Evolutionary conservation across 768 basidiomycete species (phyloP), one percentile per base, ranked within the genome.

Genomic region (Macrocybe gigantea): DNA sequence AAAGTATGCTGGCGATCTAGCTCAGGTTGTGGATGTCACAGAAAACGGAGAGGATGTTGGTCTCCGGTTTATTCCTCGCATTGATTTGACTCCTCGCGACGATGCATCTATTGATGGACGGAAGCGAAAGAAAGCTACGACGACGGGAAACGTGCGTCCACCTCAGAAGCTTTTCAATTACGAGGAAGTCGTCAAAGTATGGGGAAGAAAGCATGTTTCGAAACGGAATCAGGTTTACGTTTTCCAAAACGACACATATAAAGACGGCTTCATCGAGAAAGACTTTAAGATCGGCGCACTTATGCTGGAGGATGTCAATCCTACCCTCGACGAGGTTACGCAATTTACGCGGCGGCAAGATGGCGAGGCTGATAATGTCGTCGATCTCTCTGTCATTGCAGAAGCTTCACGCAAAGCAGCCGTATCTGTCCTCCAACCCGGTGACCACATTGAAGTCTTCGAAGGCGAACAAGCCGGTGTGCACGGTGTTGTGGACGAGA

Each of bases 381-480:
- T 96, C 41, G 92, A 98, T 62, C 72, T 97, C 38, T 88, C 88
- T 10, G 80, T 89, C 44, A 93, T 98, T 49, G 93, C 93, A 0
- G 94, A 95, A 63, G 91, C 92, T 2, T 89, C 94, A 1, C 74
- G 85, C 40, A 93, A 91, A 60, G 85, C 90, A 5, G 90, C 93
- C n/a, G 87, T 93, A 33, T 80, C 88, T 8, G 91, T 93, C 6
- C 72, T 99, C n/a, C 93, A 96, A 61, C 96, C 96, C 0, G 96
- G 96, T 41, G 96, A 99, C 67, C 90, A 93, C 55, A 83, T 99
- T 40, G 96, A 99, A 62, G 92, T 98, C 10, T 93, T 93, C 57
- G 93, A 97, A 63, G 96, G 96, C 38, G 93, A 97, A 66, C 93
- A 97, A 62, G 76, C 88, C 6, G 96, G 96, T 51, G 79, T 96